Conservation (phyloP, 345 rosid genomes). For the Brassica juncea region DNA sequence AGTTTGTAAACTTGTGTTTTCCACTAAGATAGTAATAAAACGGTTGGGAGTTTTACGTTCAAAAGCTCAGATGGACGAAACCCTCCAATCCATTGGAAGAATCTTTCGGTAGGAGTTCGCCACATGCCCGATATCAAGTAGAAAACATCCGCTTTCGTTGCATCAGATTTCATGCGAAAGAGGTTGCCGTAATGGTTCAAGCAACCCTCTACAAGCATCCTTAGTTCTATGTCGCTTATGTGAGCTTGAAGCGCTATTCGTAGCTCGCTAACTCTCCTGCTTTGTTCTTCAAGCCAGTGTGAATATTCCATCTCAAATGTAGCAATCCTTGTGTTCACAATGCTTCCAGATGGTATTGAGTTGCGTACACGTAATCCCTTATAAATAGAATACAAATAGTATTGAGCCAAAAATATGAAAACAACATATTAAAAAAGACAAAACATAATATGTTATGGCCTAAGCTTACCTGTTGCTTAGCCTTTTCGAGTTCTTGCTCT, state of each 20-base stretch:
- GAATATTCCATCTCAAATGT: slow-evolving; percentile 82
- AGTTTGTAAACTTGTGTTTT: background rate
- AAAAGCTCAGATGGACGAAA: slow-evolving; percentile 89
- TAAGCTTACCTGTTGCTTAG: slow-evolving; percentile 47
- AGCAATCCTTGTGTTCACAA: slow-evolving; percentile 58
- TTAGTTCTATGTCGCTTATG: slow-evolving; percentile 64
- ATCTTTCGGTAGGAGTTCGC: slow-evolving; percentile 71
- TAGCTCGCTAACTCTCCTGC: slow-evolving; percentile 58
- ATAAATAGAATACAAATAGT: background rate
- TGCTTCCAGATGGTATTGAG: slow-evolving; percentile 48
- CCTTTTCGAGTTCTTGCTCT: slow-evolving; percentile 80
- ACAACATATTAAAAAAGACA: background rate
- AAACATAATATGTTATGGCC: background rate
- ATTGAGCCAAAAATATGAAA: slow-evolving; percentile 9
- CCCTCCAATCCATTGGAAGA: slow-evolving; percentile 90
- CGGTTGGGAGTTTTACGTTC: slow-evolving; percentile 47
- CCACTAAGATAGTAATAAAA: background rate
- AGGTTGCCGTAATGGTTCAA: slow-evolving; percentile 70
- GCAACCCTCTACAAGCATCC: slow-evolving; percentile 63
- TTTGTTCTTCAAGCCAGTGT: slow-evolving; percentile 83
- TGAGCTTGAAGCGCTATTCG: slow-evolving; percentile 64
- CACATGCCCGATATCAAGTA: slow-evolving; percentile 80
- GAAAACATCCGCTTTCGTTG: slow-evolving; percentile 82
- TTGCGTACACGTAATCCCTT: slow-evolving; percentile 57
- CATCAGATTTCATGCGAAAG: slow-evolving; percentile 74